Evolutionary conservation across 2,329 filamentous ascomycete genomes (phyloP), one percentile per base, ranked within the genome.

Genomic region (Penicillium griseofulvum): DNA sequence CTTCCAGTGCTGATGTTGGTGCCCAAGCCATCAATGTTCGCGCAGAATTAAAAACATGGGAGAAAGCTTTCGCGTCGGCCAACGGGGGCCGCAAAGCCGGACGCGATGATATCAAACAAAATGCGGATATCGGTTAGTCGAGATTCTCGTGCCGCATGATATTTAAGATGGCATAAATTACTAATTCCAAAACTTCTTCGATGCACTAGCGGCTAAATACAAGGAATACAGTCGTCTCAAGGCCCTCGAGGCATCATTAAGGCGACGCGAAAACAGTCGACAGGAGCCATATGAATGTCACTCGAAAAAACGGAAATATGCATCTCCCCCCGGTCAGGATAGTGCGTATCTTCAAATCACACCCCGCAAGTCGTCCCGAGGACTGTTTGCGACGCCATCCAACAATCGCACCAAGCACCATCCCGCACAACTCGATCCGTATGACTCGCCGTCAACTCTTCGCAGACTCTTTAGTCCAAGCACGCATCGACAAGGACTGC

Each of bases 51-150:
- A 81, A 80, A 58, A 70, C 75, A 55, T 81, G 77, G 74, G 78
- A 81, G 63, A 70, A 74, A 43, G 68, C 68, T 0, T 80, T 80
- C 59, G 68, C 76, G 7, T 69, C 70, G 4, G 67, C 69, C 11
- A 73, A 80, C 55, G 67, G 69, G 26, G 77, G 76, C 9, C 70
- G 68, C 34, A 80, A 80, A 63, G 74, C 78, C 3, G 70, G 70
- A 16, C 71, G 76, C 22, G 68, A 74, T 26, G 78, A 81, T 66
- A 80, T 81, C 51, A 81, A 80, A 60, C 69, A 74, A 41, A 70
- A 76, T 49, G 68, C 68, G 8, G 68, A 67, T 10, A 79, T 80
- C 31, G 75, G 76, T 79, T 68, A 16, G 60, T 57, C n/a, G 10
- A 52, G n/a, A 14, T 34, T 33, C 1, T 9, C 7, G 5, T 51